phyloP scores from a whole-genome alignment of 73 alveolate species.

The Chromera velia region DNA sequence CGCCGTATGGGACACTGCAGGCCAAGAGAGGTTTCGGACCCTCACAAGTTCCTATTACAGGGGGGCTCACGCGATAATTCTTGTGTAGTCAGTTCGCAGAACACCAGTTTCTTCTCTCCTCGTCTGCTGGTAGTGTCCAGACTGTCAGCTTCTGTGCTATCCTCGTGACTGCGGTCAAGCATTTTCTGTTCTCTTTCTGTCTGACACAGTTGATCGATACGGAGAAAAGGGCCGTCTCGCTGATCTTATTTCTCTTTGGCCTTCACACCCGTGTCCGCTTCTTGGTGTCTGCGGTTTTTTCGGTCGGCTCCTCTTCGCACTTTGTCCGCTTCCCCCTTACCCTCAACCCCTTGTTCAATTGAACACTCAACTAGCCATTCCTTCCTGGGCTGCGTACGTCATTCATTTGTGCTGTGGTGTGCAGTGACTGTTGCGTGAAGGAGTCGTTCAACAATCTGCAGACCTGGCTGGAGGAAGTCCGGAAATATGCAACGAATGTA shows the following conservation, averaged over 20 bases:
- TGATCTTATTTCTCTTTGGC: not conserved
- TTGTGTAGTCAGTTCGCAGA: not conserved
- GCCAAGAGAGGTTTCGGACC: constrained; percentile 39
- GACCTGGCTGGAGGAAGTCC: constrained; percentile 48
- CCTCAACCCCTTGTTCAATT: too few relatives aligned
- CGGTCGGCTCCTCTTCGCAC: too few relatives aligned
- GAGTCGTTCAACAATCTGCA: constrained; percentile 30
- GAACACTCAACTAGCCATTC: not conserved
- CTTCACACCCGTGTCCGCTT: not conserved
- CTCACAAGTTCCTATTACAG: constrained; percentile 37
- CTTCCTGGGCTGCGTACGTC: not conserved
- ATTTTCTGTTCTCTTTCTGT: too few relatives aligned
- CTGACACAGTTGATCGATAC: not conserved
- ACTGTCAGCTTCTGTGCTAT: too few relatives aligned
- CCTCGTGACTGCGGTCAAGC: too few relatives aligned
- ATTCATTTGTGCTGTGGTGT: not conserved
- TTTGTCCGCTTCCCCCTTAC: too few relatives aligned
- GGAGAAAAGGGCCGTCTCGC: not conserved
- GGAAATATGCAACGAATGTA: constrained; percentile 38
- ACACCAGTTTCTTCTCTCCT: too few relatives aligned
- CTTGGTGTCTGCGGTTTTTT: not conserved
- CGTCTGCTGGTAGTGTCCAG: too few relatives aligned
- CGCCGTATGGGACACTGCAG: constrained; percentile 49
- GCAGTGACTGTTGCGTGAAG: constrained; percentile 34
- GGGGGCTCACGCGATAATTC: constrained; percentile 44